These are phyloP conservation scores for Secale cereale DNA, from an alignment of 176 grass and related monocot species.

Conservation along the genomic window DNA sequence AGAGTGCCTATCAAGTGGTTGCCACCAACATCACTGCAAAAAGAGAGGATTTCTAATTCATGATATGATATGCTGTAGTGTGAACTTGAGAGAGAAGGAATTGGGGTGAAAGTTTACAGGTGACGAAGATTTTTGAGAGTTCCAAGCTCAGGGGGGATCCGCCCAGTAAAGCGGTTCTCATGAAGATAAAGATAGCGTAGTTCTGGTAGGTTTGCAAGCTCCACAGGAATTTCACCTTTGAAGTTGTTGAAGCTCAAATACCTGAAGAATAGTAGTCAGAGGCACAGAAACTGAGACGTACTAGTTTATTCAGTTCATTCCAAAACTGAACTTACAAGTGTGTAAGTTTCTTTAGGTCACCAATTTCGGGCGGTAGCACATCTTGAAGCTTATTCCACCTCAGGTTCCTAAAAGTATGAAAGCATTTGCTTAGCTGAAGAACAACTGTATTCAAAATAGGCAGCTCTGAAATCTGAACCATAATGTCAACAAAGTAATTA, in stretches of 20 bases:
- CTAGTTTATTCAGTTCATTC: constrained; percentile 5
- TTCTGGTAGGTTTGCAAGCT: constrained; percentile 86
- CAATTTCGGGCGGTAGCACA: constrained; percentile 87
- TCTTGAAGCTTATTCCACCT: constrained; percentile 99
- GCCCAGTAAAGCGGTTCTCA: constrained; percentile 73
- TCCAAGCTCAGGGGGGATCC: constrained; percentile 76
- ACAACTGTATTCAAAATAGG: constrained; percentile 24
- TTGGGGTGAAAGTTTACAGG: constrained; percentile 51
- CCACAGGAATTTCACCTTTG: constrained; percentile 92
- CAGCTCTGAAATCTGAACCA: constrained; percentile 4
- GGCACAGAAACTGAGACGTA: not conserved
- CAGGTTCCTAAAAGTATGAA: constrained; percentile 67
- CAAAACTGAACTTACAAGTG: constrained; percentile 64
- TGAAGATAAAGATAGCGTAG: constrained; percentile 89
- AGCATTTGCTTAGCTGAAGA: constrained; percentile 4
- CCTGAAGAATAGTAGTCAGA: constrained; percentile 46
- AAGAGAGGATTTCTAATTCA: constrained; percentile 8
- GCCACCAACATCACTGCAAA: constrained; percentile 79
- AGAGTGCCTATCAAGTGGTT: constrained; percentile 83
- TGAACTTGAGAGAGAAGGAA: constrained; percentile 6
- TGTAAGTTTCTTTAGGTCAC: constrained; percentile 85
- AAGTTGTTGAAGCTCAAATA: constrained; percentile 98
- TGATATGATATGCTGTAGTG: constrained; percentile 1
- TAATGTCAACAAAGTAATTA: not conserved
- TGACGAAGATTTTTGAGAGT: constrained; percentile 80